Evolutionary conservation across 768 basidiomycete species (phyloP), one percentile per base, ranked within the genome.

Genomic region (Gloeostereum incarnatum): DNA sequence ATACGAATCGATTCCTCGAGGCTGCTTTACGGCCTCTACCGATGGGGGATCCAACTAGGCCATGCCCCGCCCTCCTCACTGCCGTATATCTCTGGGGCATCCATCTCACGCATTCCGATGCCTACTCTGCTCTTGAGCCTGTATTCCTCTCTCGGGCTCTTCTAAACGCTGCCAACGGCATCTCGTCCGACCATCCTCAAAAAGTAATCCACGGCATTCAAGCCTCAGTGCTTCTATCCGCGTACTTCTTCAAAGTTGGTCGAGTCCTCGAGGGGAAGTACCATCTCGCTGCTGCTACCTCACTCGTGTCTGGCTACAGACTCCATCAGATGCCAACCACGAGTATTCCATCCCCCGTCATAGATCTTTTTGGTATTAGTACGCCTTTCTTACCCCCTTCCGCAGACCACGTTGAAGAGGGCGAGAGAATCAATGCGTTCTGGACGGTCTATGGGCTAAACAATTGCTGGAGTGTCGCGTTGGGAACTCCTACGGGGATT

Each of bases 81-180:
- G 60, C 59, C 3, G 65, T 74, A 1, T 71, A 70, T 33, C 61
- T 81, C 1, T 70, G 74, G 63, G 76, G 73, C 6, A 52, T 64
- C 24, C 66, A 70, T 38, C 59, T 80, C n/a, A 66, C 69, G 0
- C 61, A 59, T 29, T 55, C 65, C 3, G 59, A 68, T 40, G 50
- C 57, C 4, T 45, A 59, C 13, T 50, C 59, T n/a, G 49, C 53
- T 22, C 65, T 72, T 48, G 73, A 73, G 45, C 51, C 55, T 17
- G 53, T 55, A 1, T 67, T 79, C 43, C 61, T 82, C 29, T 58
- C 61, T 3, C 70, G 68, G 36, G 68, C 75, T 10, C 50, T 73
- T 9, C 63, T 65, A 40, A 58, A 42, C 46, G 60, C 34, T 44
- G 41, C 41, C 11, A 42, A 36, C 31, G 35, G 17, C 36, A 48